These are phyloP conservation scores for Sclerotinia nivalis DNA, from an alignment of 2,329 filamentous ascomycete species.

Conservation along the genomic window DNA sequence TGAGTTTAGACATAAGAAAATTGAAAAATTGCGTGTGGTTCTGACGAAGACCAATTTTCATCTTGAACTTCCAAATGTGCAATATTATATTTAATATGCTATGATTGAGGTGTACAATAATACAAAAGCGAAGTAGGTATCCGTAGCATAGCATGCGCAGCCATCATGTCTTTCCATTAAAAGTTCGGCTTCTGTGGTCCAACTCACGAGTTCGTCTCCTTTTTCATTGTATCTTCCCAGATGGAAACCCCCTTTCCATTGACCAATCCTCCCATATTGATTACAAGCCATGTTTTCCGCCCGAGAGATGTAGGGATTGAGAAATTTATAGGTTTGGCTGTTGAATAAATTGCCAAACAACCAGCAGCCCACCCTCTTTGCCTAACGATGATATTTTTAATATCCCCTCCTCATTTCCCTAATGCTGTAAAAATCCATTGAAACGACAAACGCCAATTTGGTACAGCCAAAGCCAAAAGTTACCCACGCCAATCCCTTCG, in stretches of 20 bases:
- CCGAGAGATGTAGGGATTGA: background rate
- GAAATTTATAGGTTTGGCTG: background rate
- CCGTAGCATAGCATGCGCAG: background rate
- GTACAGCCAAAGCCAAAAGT: conserved; percentile 14
- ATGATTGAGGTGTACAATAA: conserved; percentile 5
- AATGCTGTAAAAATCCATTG: background rate
- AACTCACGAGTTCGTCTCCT: background rate
- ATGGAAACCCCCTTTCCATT: background rate
- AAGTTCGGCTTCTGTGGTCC: background rate
- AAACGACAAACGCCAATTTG: conserved; percentile 13
- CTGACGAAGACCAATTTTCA: background rate
- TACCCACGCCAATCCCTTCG: conserved; percentile 4
- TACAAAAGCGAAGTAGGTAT: conserved; percentile 9
- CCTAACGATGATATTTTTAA: background rate
- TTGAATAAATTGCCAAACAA: background rate
- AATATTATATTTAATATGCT: background rate
- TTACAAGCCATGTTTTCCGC: background rate
- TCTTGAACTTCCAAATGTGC: background rate
- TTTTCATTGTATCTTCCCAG: background rate
- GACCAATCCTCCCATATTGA: background rate
- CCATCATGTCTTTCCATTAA: background rate
- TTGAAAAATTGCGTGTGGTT: no score
- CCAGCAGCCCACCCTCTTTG: background rate
- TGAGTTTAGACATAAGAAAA: no score
- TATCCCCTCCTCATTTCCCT: conserved; percentile 6